Evolutionary conservation across 306 rosid species (phyloP).

Genomic region (Begonia loranthoides): DNA sequence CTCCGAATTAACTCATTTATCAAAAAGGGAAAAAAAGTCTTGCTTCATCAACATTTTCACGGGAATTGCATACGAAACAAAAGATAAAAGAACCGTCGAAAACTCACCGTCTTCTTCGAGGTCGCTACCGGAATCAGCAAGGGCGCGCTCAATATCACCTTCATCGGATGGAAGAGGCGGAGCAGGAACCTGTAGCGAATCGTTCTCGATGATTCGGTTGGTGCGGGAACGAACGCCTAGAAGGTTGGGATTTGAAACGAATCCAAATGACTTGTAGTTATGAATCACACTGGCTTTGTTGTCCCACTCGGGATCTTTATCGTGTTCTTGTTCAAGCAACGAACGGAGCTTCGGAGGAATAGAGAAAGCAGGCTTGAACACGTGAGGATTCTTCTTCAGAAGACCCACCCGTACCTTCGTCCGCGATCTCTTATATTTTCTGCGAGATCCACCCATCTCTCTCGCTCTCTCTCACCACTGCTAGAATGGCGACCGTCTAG

Average conservation of each 20-base stretch:
- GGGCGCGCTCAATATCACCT: constrained; percentile 7
- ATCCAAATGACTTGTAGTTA: constrained; percentile 69
- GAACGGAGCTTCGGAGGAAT: constrained; percentile 68
- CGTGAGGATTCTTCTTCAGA: constrained; percentile 56
- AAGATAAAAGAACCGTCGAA: neutral
- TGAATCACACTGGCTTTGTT: constrained; percentile 40
- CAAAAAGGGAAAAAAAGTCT: too few relatives aligned
- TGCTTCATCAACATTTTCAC: neutral
- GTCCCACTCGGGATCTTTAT: constrained; percentile 44
- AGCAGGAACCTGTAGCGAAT: constrained; percentile 17
- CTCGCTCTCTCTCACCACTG: neutral
- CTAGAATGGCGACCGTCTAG: neutral
- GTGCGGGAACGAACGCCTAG: constrained; percentile 43
- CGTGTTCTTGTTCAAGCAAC: constrained; percentile 9
- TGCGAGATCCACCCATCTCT: constrained; percentile 80
- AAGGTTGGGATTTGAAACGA: constrained; percentile 64
- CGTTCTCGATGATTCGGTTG: constrained; percentile 27
- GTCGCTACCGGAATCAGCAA: constrained; percentile 50
- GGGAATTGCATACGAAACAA: neutral
- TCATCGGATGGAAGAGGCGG: constrained; percentile 11
- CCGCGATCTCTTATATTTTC: constrained; percentile 60
- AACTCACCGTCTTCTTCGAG: constrained; percentile 83
- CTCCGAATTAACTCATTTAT: too few relatives aligned
- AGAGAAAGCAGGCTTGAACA: constrained; percentile 60
- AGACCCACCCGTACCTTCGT: constrained; percentile 61